Evolutionary conservation across 345 rosid genomes (phyloP).

Genomic region (Arabis hirsuta): DNA sequence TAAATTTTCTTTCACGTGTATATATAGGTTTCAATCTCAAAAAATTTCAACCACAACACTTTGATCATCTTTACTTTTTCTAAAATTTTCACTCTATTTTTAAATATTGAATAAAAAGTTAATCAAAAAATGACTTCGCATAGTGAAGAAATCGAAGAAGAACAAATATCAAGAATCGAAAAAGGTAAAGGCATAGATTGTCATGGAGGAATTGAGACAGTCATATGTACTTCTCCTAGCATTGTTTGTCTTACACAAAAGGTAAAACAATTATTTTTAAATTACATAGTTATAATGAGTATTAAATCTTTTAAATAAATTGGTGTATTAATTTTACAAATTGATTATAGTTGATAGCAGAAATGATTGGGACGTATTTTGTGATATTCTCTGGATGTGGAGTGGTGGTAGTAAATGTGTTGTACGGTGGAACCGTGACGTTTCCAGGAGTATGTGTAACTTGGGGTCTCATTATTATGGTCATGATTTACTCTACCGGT

Average conservation of each 20-base stretch:
- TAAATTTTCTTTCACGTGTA: constrained; percentile 15
- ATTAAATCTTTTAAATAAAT: not conserved
- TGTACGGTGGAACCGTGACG: constrained; percentile 54
- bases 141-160: constrained; percentile 35
- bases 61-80: not conserved
- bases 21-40: constrained; percentile 6
- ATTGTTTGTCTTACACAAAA: constrained; percentile 42
- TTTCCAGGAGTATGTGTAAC: constrained; percentile 70
- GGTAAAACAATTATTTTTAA: not conserved
- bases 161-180: constrained; percentile 40
- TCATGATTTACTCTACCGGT: constrained; percentile 69
- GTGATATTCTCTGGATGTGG: constrained; percentile 78
- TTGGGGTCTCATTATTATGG: constrained; percentile 80
- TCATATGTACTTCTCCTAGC: constrained; percentile 37
- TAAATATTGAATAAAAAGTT: not conserved
- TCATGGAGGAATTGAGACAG: constrained; percentile 32
- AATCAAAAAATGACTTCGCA: constrained; percentile 17
- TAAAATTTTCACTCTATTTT: not conserved
- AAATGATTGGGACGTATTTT: constrained; percentile 71
- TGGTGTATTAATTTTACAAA: not conserved
- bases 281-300: not conserved
- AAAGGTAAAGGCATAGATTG: constrained; percentile 26
- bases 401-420: constrained; percentile 65
- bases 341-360: constrained; percentile 58
- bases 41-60: not conserved